Evolutionary conservation across 192 early-diverging fungal genomes (phyloP), one percentile per base, ranked within the genome.

Genomic region (Coemansia sp.): DNA sequence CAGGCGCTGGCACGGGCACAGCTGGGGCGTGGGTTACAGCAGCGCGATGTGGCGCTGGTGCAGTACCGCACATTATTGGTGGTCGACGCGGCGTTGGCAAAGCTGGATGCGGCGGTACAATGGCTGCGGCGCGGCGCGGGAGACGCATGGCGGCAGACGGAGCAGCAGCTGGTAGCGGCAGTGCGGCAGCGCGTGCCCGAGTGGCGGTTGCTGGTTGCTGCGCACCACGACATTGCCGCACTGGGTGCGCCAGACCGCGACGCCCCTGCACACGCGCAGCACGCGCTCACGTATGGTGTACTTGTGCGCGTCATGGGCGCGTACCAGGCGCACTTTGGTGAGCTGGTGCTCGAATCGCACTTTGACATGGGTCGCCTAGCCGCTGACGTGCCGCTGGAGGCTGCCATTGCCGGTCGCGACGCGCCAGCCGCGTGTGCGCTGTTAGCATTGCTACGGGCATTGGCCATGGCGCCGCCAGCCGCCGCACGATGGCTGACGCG

Each of bases 171-270:
- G 23, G 24, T 74, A 49, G 68, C 73, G 28, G 68, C 60, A 8
- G 54, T 74, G 21, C 59, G 60, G 49, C 78, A 81, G 66, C 68
- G 78, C 24, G 56, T 81, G 23, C 78, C 78, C 18, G 72, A 71
- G 27, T 74, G 72, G 64, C 62, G 71, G 58, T 18, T 71, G 10
- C 48, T 81, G 14, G 47, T 67, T 5, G 12, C 54, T 16, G 48
- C 71, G 22, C 72, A 69, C 55, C 68, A 58, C 19, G 72, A 73
- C 23, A 8, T 73, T 3, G 23, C 30, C 38, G 27, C 55, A 1
- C 19, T 38, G 23, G 23, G 38, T 16, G 5, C 54, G 21, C 27
- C 55, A 5, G 65, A 52, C 30, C 49, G 60, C 51, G 26, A 49
- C 18, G 30, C 58, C 6, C 26, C 23, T 1, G 54, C 26, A 2